Evolutionary conservation across 345 rosid genomes (phyloP), one percentile per base, ranked within the genome.

Genomic region (Euphorbia tirucalli): DNA sequence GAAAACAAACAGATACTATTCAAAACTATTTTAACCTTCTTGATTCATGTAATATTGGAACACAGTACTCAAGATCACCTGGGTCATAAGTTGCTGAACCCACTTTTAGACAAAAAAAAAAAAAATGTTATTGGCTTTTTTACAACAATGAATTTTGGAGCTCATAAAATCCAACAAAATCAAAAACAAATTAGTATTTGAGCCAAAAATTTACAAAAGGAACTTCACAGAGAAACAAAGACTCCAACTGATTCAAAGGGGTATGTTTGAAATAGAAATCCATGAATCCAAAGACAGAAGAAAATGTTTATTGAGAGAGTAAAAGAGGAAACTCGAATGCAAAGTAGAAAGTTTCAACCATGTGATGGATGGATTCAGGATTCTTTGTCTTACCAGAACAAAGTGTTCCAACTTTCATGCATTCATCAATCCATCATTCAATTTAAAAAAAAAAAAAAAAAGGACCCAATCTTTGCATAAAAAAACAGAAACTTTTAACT

Each of bases 81-180:
- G 15, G 35, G 4, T 39, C 22, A 61, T 1, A 32, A 39, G 46
- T 35, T 61, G 46, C 66, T 37, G 21, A 49, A 43, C 16, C 54
- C 68, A 39, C 5, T 64, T n/a, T n/a, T 31, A 65, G 48, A 46
- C 39, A 44, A 28, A 43, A 27, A 3, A 65, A 25, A 46, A 24
- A 44, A 28, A 43, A 27, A 3, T 44, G 11, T 44, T 44, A 44
- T 44, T 25, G 9, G 55, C 35, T 22, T 32, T 61, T 32, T 3
- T 39, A 4, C 48, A 65, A 65, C 11, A 65, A 39, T 24, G 35
- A 65, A 65, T 64, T 41, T 43, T 64, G 52, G 4, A 64, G 31
- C n/a, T 43, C 11, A 48, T 4, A 41, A 21, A 63, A 63, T 35
- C 48, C 14, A 63, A 19, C 27, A 16, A 31, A 19, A 61, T 41